phyloP scores from a whole-genome alignment of 768 basidiomycete genomes.

The Russula dissimulans region DNA sequence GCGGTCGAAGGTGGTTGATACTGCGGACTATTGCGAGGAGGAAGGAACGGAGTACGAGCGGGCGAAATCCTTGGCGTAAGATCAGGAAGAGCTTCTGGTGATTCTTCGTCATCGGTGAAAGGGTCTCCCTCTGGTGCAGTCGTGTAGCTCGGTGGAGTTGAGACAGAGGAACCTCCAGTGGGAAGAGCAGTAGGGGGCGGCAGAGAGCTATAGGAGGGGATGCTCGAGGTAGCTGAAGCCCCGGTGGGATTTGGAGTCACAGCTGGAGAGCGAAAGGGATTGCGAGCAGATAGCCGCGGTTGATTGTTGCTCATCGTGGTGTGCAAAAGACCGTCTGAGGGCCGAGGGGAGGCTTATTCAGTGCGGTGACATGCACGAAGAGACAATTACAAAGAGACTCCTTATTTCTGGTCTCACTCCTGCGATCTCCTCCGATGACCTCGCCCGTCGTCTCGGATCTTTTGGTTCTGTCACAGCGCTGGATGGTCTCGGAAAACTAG shows the following conservation, averaged over 20 bases:
- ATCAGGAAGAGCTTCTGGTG: constrained; percentile 4
- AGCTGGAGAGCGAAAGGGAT: constrained; percentile 11
- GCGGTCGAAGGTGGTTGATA: not conserved
- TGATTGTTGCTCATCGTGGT: not conserved
- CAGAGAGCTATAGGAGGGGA: not conserved
- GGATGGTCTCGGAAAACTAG: constrained; percentile 57
- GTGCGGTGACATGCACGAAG: not conserved
- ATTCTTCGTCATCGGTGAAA: not conserved
- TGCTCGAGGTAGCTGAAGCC: not conserved
- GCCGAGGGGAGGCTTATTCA: not conserved
- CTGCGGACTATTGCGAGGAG: not conserved
- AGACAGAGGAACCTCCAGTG: not conserved
- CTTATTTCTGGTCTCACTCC: constrained; percentile 73
- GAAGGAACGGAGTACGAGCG: not conserved
- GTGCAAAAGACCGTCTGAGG: not conserved
- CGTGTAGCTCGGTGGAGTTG: not conserved
- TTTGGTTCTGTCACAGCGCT: constrained; percentile 64
- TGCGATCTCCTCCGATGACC: constrained; percentile 45
- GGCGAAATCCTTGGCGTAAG: constrained; percentile 1
- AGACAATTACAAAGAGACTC: constrained; percentile 44
- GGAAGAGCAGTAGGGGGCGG: not conserved
- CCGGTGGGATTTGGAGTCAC: constrained; percentile 11
- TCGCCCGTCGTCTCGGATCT: constrained; percentile 45
- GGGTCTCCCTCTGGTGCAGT: not conserved
- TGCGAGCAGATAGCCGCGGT: not conserved